Evolutionary conservation across 176 grass and related monocot species (phyloP), one percentile per base, ranked within the genome.

Genomic region (Cenchrus fungigraminus): DNA sequence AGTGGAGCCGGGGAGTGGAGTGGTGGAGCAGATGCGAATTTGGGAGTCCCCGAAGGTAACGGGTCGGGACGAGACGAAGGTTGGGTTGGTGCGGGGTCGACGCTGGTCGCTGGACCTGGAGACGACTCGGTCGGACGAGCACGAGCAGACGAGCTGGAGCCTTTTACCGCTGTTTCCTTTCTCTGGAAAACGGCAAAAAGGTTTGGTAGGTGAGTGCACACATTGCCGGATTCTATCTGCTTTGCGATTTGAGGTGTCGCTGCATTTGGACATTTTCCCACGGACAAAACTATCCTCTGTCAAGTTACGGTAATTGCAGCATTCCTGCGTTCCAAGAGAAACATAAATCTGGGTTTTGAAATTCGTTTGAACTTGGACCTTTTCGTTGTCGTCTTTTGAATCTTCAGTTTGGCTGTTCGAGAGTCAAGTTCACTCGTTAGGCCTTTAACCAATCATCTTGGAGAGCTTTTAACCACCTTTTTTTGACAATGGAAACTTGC

Each of bases 11-110:
- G 12, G 45, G 34, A 76, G 81, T 37, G 16, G 29, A 25, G 77
- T 16, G 32, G 54, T 32, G 59, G 9, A 61, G 66, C 66, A 29
- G 67, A 58, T 85, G 88, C 56, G 76, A 89, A 85, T 74, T 79
- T 82, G 42, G 51, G 50, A 79, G n/a, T 82, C 29, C 46, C 78
- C 28, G 77, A 31, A 43, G 50, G 37, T 32, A 54, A 68, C 71
- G 71, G 34, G 25, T 60, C 3, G 42, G 67, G 42, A 70, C 40
- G 81, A n/a, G 20, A 45, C 44, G 45, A 25, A 58, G 63, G 28
- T 77, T 52, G 49, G 59, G 22, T 25, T 73, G 49, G 34, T 74
- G 71, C 52, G 68, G 37, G 17, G 80, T 73, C 14, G 65, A 54
- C 49, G 71, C 50, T 34, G 53, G 29, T 17, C 12, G 62, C 64